Conservation (phyloP, 225 moss, liverwort and hornwort genomes). For the Marchantia paleacea region DNA sequence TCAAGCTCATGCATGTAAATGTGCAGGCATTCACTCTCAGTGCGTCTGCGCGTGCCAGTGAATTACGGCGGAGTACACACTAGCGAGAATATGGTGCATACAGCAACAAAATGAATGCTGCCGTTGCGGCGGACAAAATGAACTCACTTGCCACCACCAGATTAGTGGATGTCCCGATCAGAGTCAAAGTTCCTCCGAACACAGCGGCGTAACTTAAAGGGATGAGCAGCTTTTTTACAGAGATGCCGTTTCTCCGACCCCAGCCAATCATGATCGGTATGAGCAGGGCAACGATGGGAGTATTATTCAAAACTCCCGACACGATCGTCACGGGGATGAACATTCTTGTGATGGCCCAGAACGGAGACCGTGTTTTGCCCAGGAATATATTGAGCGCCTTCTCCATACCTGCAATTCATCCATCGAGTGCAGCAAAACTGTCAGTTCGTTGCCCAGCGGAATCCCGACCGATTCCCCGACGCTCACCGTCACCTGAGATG, state of each 20-base stretch:
- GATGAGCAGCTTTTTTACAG: constrained; percentile 10
- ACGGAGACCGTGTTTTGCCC: constrained; percentile 1
- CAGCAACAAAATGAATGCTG: no score
- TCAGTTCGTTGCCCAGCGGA: no score
- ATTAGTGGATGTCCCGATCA: constrained; percentile 7
- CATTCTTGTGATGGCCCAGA: constrained; percentile 11
- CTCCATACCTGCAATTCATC: constrained; percentile 1
- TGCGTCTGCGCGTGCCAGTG: not conserved
- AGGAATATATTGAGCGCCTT: constrained; percentile 1
- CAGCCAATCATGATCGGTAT: constrained; percentile 3
- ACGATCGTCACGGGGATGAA: constrained; percentile 3
- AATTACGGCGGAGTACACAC: not conserved
- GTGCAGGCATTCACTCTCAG: not conserved
- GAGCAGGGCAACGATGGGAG: not conserved
- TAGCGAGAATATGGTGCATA: not conserved
- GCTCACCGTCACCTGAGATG: no score
- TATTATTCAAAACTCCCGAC: constrained; percentile 3
- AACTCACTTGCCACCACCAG: constrained; percentile 5
- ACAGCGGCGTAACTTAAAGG: constrained; percentile 12
- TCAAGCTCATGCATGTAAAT: not conserved
- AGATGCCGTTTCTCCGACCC: constrained; percentile 3
- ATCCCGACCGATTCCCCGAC: no score
- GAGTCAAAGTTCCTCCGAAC: not conserved
- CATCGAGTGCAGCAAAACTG: not conserved
- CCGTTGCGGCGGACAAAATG: no score